Evolutionary conservation across 129 eudicot genomes (phyloP).

Genomic region (Chrysanthemum makinoi): DNA sequence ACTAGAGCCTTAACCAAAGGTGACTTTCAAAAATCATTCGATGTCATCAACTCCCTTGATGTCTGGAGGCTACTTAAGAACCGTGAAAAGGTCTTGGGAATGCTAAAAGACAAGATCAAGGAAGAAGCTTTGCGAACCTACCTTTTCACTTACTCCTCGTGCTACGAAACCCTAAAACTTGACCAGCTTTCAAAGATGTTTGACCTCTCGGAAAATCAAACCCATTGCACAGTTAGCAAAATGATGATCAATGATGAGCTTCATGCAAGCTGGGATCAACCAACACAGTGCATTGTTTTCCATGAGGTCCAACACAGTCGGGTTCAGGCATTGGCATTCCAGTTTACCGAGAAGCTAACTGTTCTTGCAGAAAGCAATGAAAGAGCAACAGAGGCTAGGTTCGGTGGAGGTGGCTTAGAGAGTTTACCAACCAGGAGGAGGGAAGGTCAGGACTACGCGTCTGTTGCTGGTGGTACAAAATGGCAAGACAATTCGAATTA

Average conservation of each 20-base stretch:
- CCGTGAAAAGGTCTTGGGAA: slow-evolving; percentile 56
- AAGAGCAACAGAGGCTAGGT: slow-evolving; percentile 52
- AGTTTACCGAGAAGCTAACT: slow-evolving; percentile 60
- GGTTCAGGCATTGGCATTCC: slow-evolving; percentile 72
- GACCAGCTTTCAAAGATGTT: slow-evolving; percentile 76
- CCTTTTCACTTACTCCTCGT: slow-evolving; percentile 54
- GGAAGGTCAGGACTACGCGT: slow-evolving; percentile 74
- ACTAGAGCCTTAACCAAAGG: slow-evolving; percentile 78
- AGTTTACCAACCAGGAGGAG: slow-evolving; percentile 48
- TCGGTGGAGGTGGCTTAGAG: slow-evolving; percentile 73
- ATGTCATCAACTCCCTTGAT: slow-evolving; percentile 72
- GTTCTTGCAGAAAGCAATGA: slow-evolving; percentile 74
- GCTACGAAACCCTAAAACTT: slow-evolving; percentile 52
- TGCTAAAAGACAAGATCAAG: slow-evolving; percentile 72
- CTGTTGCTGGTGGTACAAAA: slow-evolving; percentile 44
- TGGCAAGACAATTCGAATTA: slow-evolving; percentile 53
- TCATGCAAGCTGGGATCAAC: slow-evolving; percentile 79
- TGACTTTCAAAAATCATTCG: slow-evolving; percentile 64
- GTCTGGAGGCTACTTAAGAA: slow-evolving; percentile 63
- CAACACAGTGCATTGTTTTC: slow-evolving; percentile 61
- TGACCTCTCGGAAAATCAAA: slow-evolving; percentile 55
- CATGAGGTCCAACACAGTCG: slow-evolving; percentile 70
- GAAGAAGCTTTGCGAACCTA: slow-evolving; percentile 82
- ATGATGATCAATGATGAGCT: slow-evolving; percentile 92
- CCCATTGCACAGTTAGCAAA: slow-evolving; percentile 64